Percentiles rank a stretch among this genome's conserved stretches.
Evolutionary conservation across 1,284 basidiomycete genomes (phyloP).

Genomic region (Agaricales sp.): DNA sequence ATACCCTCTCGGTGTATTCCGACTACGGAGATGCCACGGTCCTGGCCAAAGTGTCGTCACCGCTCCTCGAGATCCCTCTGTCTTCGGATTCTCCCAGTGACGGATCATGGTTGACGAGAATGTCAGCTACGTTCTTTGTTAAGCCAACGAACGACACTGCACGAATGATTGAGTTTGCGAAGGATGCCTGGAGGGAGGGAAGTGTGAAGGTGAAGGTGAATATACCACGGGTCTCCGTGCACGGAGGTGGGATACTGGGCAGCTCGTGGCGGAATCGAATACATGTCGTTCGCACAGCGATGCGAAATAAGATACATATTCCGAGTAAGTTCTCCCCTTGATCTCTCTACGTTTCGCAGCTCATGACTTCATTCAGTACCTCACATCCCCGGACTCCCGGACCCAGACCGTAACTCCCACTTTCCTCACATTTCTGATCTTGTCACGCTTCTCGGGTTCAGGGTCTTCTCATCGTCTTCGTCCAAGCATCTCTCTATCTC

Average conservation of each 20-base stretch:
- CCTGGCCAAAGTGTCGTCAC: slow-evolving; percentile 36
- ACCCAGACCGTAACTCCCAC: slow-evolving; percentile 37
- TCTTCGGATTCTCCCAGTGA: slow-evolving; percentile 45
- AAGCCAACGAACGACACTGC: slow-evolving; percentile 43
- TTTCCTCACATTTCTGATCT: slow-evolving; percentile 49
- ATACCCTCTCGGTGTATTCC: slow-evolving; percentile 36
- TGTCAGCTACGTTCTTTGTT: slow-evolving; percentile 43
- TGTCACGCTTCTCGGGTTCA: slow-evolving; percentile 48
- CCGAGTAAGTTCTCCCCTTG: slow-evolving; percentile 32
- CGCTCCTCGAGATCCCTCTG: slow-evolving; percentile 44
- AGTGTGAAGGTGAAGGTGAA: slow-evolving; percentile 31
- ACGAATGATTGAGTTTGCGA: slow-evolving; percentile 38
- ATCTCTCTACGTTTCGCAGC: slow-evolving; percentile 6
- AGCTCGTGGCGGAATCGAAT: slow-evolving; percentile 42
- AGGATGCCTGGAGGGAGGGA: slow-evolving; percentile 49
- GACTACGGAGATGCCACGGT: slow-evolving; percentile 21
- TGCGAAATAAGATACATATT: slow-evolving; percentile 35
- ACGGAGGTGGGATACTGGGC: slow-evolving; percentile 36
- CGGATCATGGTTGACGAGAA: slow-evolving; percentile 44
- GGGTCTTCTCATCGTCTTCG: slow-evolving; percentile 34
- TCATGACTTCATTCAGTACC: slow-evolving; percentile 51
- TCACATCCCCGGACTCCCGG: slow-evolving; percentile 50
- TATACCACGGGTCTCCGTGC: slow-evolving; percentile 31
- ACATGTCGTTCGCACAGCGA: slow-evolving; percentile 28
- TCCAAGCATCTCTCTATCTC: slow-evolving; percentile 28